Conservation (phyloP, 2,329 filamentous ascomycete species). For the Botrytis porri region DNA sequence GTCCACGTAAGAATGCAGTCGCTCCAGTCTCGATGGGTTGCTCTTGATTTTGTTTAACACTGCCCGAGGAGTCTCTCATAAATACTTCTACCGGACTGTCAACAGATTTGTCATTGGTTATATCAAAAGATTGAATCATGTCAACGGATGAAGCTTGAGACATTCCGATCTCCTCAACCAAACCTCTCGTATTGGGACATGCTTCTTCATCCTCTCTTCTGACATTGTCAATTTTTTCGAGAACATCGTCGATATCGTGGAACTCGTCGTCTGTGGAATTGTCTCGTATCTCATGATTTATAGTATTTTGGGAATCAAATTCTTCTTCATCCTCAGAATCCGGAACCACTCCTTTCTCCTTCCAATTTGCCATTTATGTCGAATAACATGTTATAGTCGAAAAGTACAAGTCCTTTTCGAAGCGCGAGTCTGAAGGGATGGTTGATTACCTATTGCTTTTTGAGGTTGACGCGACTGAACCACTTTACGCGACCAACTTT, state of each 20-base stretch:
- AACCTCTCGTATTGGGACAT: not conserved
- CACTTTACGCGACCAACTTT: constrained; percentile 16
- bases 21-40: not conserved
- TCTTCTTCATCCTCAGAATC: constrained; percentile 40
- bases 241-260: constrained; percentile 9
- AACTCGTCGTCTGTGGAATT: constrained; percentile 10
- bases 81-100: not conserved
- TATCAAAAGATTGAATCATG: constrained; percentile 5
- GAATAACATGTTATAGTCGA: constrained; percentile 28
- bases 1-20: not conserved
- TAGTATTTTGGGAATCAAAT: constrained; percentile 28
- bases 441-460: constrained; percentile 3
- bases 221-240: not conserved
- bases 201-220: not conserved
- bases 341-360: constrained; percentile 39
- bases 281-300: constrained; percentile 11
- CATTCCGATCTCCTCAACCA: not conserved
- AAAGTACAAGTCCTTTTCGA: constrained; percentile 5
- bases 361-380: constrained; percentile 38
- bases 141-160: constrained; percentile 20
- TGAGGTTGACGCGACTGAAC: constrained; percentile 20
- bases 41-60: not conserved
- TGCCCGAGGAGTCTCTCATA: not conserved
- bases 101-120: not conserved
- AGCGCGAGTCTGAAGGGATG: not conserved